Percentiles rank a stretch among this genome's conserved stretches.
These are phyloP conservation scores for Phycomyces blakesleeanus DNA, from an alignment of 192 early-diverging fungal genomes.

Conservation along the genomic window DNA sequence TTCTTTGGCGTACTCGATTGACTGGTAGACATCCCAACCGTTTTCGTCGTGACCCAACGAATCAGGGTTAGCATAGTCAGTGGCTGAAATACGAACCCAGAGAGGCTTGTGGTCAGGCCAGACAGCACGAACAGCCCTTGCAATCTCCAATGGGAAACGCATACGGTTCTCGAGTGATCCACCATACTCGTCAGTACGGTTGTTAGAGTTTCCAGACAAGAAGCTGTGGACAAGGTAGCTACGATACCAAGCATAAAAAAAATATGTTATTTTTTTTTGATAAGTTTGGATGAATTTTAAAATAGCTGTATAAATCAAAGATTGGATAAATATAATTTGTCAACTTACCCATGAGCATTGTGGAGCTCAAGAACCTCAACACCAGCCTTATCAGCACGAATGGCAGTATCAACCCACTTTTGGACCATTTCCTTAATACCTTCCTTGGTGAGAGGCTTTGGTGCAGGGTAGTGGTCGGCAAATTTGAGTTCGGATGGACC, in stretches of 20 bases:
- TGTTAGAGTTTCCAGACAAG: conserved; percentile 75
- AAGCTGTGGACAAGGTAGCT: conserved; percentile 80
- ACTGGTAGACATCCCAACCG: conserved; percentile 75
- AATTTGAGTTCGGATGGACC: conserved; percentile 58
- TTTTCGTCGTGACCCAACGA: conserved; percentile 39
- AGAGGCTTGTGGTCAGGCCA: conserved; percentile 82
- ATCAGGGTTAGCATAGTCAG: conserved; percentile 64
- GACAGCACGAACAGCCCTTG: conserved; percentile 51
- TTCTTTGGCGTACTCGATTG: conserved; percentile 51
- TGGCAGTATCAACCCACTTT: conserved; percentile 63
- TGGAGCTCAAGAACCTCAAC: conserved; percentile 25
- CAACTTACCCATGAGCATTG: conserved; percentile 63
- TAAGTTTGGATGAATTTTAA: too few species aligned
- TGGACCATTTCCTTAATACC: conserved; percentile 64
- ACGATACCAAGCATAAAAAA: too few species aligned
- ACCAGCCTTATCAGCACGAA: conserved; percentile 72
- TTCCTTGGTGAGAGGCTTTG: conserved; percentile 57
- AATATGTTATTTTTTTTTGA: too few species aligned
- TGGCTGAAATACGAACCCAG: conserved; percentile 76
- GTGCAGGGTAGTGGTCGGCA: conserved; percentile 36
- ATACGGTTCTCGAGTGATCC: conserved; percentile 87
- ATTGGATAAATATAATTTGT: not conserved
- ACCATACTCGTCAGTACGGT: conserved; percentile 89
- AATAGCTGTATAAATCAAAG: too few species aligned
- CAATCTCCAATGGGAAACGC: conserved; percentile 70